Base-by-base conservation (phyloP, 352 stramenopile genomes). In the Thalassiosira oceanica region DNA sequence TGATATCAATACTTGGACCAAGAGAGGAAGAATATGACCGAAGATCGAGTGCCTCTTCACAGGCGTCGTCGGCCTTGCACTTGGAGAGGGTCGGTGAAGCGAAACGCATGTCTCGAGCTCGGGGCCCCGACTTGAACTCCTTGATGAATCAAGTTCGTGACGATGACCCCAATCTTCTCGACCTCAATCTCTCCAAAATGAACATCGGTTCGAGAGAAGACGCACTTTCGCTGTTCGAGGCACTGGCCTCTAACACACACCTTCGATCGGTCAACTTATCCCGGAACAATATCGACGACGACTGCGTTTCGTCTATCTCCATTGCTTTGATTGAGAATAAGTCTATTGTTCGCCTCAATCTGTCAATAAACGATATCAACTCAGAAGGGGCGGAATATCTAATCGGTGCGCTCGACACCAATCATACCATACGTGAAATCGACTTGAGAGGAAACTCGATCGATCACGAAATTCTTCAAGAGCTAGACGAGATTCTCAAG, bases 311-410 rank as follows among this genome's bases (percentile, higher is more conserved):
- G 37, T 45, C 26, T 16, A 49, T 79, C 18, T 70, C 69, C 23
- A 31, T 79, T 20, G 61, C 56, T 52, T 48, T 79, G 2, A 18
- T 65, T 1, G 69, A 79, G 3, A 79, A 79, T 41, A 49, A 45
- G 36, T 48, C 45, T 1, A 64, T 79, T 20, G 24, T 15, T 18
- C 16, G 61, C 33, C 27, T 79, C 18, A 74, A 74, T 44, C 39
- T 79, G 27, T 7, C 31, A 0, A 51, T 66, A 42, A 79, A 79
- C 43, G 36, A 26, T 2, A 60, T 79, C 24, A 61, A 36, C 8
- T 65, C 61, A 24, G 69, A 74, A 48, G 69, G 69, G 13, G 61
- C 54, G 31, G 69, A 79, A 61, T 79, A 74, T 36, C 65, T 79
- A 31, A 73, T 79, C 51, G 61, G 54, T 1, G 50, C 42, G 6